Conservation (phyloP, 768 basidiomycete genomes). For the Pholiota molesta region DNA sequence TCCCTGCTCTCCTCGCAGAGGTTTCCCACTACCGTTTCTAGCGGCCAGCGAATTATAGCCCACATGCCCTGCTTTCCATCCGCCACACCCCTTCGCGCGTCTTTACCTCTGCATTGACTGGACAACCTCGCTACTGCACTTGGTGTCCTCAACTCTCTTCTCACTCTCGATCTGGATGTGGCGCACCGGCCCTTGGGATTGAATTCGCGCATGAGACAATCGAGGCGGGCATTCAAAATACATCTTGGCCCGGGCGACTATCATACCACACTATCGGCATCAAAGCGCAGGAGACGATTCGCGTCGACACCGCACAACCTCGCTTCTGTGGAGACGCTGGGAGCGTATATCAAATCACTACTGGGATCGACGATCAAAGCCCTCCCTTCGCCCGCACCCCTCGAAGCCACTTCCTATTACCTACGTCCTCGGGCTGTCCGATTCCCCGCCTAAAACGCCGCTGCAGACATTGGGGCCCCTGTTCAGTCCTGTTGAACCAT, state of each 20-base stretch:
- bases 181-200: background rate
- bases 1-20: background rate
- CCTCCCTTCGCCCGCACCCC: background rate
- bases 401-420: constrained; percentile 46
- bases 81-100: constrained; percentile 49
- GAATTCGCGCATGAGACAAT: constrained; percentile 49
- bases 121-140: constrained; percentile 80
- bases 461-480: constrained; percentile 73
- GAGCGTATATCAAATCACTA: constrained; percentile 59
- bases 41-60: background rate
- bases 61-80: constrained; percentile 34
- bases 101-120: constrained; percentile 82
- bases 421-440: constrained; percentile 81
- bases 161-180: constrained; percentile 19
- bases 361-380: constrained; percentile 16
- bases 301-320: constrained; percentile 63
- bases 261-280: constrained; percentile 58
- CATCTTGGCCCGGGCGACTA: constrained; percentile 83
- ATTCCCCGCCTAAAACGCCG: constrained; percentile 86
- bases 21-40: background rate
- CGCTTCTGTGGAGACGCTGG: constrained; percentile 70
- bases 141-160: constrained; percentile 59
- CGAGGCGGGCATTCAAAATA: constrained; percentile 55
- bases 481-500: constrained; percentile 41
- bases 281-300: background rate